These are phyloP conservation scores for Xerocomus cyaneibrunnescens DNA, from an alignment of 1,284 basidiomycete species.

Conservation along the genomic window DNA sequence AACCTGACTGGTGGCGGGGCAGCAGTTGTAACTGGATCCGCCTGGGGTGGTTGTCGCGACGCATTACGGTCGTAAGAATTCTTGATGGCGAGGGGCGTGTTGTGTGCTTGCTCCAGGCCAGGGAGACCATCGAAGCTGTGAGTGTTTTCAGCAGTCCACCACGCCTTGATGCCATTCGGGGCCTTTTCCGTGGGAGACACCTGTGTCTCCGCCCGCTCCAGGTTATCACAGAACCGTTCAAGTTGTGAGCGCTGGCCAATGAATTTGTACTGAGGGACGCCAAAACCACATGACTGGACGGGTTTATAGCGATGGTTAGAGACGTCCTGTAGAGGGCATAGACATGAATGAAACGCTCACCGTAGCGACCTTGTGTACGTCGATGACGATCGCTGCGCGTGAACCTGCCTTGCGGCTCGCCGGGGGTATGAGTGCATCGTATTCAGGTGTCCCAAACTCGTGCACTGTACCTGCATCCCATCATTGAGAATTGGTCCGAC, in stretches of 20 bases:
- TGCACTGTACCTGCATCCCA: constrained; percentile 42
- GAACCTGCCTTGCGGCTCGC: constrained; percentile 47
- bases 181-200: constrained; percentile 15
- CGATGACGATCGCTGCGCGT: constrained; percentile 49
- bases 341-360: constrained; percentile 32
- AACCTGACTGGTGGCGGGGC: background rate
- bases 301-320: background rate
- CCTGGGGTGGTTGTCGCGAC: background rate
- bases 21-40: background rate
- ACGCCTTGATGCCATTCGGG: constrained; percentile 40
- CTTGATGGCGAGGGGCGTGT: constrained; percentile 10
- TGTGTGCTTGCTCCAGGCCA: constrained; percentile 34
- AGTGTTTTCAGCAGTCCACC: constrained; percentile 45
- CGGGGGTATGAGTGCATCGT: constrained; percentile 44
- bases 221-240: constrained; percentile 29
- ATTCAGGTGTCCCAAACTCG: constrained; percentile 53
- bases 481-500: background rate
- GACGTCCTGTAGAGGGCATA: background rate
- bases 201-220: constrained; percentile 21
- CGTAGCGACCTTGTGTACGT: constrained; percentile 50
- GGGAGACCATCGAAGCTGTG: constrained; percentile 48
- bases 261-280: constrained; percentile 50
- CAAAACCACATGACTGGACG: constrained; percentile 51
- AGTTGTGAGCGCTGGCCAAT: constrained; percentile 46
- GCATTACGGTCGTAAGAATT: constrained; percentile 29